Evolutionary conservation across 2,329 filamentous ascomycete species (phyloP).

Genomic region (Trichoderma sp.): DNA sequence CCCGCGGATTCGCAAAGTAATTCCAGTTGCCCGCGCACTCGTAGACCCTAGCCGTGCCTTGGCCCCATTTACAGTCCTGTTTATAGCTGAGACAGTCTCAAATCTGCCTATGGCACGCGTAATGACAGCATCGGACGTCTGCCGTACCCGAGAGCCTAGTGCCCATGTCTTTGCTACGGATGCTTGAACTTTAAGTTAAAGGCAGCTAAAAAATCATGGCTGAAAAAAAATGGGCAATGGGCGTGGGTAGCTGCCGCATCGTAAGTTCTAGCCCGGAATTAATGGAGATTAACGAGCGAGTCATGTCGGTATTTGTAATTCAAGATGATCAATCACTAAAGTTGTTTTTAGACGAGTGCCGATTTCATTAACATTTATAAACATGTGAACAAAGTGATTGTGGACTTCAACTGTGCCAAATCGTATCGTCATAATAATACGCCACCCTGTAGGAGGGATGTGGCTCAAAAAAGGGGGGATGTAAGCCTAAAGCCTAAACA

Average conservation of each 20-base stretch:
- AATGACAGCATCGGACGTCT: neutral
- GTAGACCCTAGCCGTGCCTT: neutral
- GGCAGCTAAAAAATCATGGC: neutral
- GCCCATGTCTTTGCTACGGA: neutral
- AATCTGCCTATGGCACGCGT: neutral
- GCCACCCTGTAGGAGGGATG: neutral
- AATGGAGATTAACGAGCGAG: neutral
- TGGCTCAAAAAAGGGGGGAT: neutral
- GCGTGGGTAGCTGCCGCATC: neutral
- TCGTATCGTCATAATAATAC: neutral
- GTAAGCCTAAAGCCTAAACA: neutral
- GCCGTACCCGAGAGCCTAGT: slow-evolving; percentile 5
- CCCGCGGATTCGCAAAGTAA: neutral
- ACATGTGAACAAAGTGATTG: neutral
- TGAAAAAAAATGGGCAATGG: neutral
- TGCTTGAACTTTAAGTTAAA: neutral
- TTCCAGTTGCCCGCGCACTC: neutral
- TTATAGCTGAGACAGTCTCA: neutral
- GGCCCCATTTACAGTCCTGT: neutral
- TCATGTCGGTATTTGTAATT: neutral
- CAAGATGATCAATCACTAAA: neutral
- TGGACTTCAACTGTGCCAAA: neutral
- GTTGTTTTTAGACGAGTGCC: neutral
- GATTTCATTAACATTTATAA: neutral
- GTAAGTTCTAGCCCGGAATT: neutral